Evolutionary conservation across 768 basidiomycete species (phyloP).

Genomic region (Mycena indigotica): DNA sequence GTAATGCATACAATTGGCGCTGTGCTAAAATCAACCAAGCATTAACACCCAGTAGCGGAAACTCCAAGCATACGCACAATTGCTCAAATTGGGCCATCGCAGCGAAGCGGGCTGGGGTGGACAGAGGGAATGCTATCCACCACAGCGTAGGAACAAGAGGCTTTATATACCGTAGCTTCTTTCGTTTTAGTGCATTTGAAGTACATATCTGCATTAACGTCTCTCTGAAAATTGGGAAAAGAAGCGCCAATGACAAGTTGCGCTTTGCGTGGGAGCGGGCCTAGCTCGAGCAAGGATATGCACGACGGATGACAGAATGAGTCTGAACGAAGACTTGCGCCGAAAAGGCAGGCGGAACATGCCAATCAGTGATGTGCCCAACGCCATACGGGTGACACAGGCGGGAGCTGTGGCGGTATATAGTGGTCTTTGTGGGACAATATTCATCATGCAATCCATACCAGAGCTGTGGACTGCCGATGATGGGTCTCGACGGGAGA

Average conservation of each 20-base stretch:
- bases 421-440: too few relatives aligned
- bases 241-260: background rate
- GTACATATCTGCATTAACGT: background rate
- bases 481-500: too few relatives aligned
- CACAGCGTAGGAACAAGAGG: background rate
- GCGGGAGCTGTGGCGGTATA: background rate
- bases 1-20: background rate
- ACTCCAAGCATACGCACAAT: background rate
- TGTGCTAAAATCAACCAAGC: background rate
- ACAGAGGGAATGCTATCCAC: background rate
- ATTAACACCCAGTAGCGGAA: background rate
- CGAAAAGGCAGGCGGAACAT: background rate
- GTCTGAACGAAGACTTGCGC: background rate
- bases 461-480: too few relatives aligned
- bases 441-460: too few relatives aligned
- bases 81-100: background rate
- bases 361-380: background rate
- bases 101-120: background rate
- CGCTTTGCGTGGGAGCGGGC: background rate
- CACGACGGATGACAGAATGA: too few relatives aligned
- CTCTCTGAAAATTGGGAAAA: background rate
- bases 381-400: too few relatives aligned
- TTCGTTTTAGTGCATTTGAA: background rate
- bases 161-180: background rate
- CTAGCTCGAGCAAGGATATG: background rate